These are phyloP conservation scores for Russula foetens DNA, from an alignment of 768 basidiomycete species.

Conservation along the genomic window DNA sequence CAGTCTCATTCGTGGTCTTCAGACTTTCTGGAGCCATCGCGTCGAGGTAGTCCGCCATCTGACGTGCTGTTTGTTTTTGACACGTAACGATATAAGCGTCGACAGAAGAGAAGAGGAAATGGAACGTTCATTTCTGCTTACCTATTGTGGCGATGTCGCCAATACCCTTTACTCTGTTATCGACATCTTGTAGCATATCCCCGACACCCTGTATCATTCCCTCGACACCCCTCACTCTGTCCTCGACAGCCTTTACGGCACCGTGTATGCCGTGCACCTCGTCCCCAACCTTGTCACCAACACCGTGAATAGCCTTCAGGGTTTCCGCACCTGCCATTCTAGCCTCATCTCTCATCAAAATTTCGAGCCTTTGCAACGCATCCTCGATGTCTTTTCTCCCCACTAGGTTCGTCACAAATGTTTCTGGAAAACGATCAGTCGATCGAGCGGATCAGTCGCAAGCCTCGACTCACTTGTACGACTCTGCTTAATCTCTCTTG, in stretches of 20 bases:
- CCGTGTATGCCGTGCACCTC: too few species aligned
- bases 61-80: background rate
- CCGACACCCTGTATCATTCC: too few species aligned
- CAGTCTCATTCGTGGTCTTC: too few species aligned
- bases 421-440: background rate
- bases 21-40: background rate
- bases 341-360: background rate
- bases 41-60: background rate
- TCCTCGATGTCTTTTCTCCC: background rate
- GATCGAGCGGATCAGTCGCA: accelerated
- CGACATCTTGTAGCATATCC: too few species aligned
- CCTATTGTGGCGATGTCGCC: too few species aligned
- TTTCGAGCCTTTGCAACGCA: background rate
- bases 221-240: too few species aligned
- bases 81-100: too few species aligned
- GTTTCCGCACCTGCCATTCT: background rate
- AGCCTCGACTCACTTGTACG: background rate
- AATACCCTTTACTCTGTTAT: too few species aligned
- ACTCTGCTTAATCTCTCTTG: background rate
- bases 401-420: background rate
- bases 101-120: too few species aligned
- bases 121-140: too few species aligned
- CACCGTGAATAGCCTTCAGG: background rate
- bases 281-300: background rate
- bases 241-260: too few species aligned